A percentile compares a stretch with the other conserved stretches of the same genome.
Evolutionary conservation across 1,284 basidiomycete species (phyloP).

Genomic region (Malassezia brasiliensis): DNA sequence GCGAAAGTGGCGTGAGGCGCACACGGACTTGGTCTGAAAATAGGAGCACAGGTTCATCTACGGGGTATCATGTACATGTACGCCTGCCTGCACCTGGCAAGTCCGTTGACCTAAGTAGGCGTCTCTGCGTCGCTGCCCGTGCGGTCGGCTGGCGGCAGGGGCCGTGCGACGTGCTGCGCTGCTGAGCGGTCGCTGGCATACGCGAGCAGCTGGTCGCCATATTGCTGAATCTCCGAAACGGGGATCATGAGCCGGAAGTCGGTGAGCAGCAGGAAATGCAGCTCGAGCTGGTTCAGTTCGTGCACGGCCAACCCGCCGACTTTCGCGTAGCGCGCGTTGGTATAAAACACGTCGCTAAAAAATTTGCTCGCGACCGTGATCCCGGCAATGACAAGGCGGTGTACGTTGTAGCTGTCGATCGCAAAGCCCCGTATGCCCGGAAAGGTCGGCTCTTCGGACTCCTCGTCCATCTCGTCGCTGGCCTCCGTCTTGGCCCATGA

Average conservation of each 20-base stretch:
- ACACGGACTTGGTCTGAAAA: no score
- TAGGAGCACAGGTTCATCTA: no score
- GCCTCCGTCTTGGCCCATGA: background rate
- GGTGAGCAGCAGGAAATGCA: slow-evolving; percentile 91
- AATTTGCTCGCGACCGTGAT: slow-evolving; percentile 98
- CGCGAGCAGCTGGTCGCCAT: slow-evolving; percentile 73
- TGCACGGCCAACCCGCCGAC: slow-evolving; percentile 86
- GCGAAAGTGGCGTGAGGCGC: no score
- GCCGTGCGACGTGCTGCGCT: slow-evolving; percentile 8
- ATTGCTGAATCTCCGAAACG: slow-evolving; percentile 82
- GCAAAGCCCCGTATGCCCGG: slow-evolving; percentile 61
- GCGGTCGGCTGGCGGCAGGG: slow-evolving; percentile 16
- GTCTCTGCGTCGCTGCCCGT: no score
- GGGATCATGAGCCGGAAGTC: slow-evolving; percentile 85
- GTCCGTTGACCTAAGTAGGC: no score
- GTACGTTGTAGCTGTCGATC: slow-evolving; percentile 94
- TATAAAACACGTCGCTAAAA: slow-evolving; percentile 97
- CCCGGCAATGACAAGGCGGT: slow-evolving; percentile 88
- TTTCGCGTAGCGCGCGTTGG: slow-evolving; percentile 98
- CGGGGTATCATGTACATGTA: no score
- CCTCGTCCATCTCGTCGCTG: background rate
- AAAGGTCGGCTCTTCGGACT: slow-evolving; percentile 4
- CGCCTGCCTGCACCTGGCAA: no score
- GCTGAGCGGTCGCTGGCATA: slow-evolving; percentile 40
- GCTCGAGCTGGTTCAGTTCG: slow-evolving; percentile 90